Percentiles rank a stretch among this genome's conserved stretches.
Conservation (phyloP, 768 basidiomycete genomes). For the Pulveroboletus sp. region DNA sequence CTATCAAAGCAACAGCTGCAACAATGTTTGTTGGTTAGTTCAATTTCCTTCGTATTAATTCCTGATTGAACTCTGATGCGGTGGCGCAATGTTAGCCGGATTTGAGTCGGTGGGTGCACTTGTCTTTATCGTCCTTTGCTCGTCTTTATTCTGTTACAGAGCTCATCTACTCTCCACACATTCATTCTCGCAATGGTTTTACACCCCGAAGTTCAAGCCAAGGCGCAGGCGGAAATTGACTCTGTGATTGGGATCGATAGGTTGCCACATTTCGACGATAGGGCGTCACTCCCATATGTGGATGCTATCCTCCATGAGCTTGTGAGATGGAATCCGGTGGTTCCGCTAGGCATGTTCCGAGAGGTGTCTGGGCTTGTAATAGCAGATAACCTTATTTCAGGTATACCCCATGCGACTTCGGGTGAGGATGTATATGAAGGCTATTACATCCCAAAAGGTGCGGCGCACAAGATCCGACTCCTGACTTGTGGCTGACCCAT, state of each 20-base stretch:
- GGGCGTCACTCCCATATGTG: slow-evolving; percentile 35
- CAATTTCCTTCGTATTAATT: neutral
- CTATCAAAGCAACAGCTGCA: slow-evolving; percentile 27
- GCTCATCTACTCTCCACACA: slow-evolving; percentile 19
- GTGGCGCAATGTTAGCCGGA: slow-evolving; percentile 12
- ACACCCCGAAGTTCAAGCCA: slow-evolving; percentile 23
- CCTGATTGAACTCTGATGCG: neutral
- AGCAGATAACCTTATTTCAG: neutral
- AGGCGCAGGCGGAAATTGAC: slow-evolving; percentile 27
- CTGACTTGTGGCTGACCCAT: slow-evolving; percentile 1
- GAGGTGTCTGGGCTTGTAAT: neutral
- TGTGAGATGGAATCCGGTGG: slow-evolving; percentile 23
- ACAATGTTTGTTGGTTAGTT: slow-evolving; percentile 21
- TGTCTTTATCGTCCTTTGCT: neutral
- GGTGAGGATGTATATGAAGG: slow-evolving; percentile 26
- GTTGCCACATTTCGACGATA: slow-evolving; percentile 26
- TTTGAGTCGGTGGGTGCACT: slow-evolving; percentile 20
- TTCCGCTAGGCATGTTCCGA: slow-evolving; percentile 19
- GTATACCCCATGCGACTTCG: slow-evolving; percentile 23
- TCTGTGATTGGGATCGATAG: slow-evolving; percentile 17
- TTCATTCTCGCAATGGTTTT: slow-evolving; percentile 29
- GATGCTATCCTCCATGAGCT: slow-evolving; percentile 38
- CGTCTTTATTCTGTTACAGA: slow-evolving; percentile 11
- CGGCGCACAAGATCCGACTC: neutral
- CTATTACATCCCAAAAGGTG: slow-evolving; percentile 41